phyloP scores from a whole-genome alignment of 108 stramenopile species.

The Aurantiochytrium sp. region DNA sequence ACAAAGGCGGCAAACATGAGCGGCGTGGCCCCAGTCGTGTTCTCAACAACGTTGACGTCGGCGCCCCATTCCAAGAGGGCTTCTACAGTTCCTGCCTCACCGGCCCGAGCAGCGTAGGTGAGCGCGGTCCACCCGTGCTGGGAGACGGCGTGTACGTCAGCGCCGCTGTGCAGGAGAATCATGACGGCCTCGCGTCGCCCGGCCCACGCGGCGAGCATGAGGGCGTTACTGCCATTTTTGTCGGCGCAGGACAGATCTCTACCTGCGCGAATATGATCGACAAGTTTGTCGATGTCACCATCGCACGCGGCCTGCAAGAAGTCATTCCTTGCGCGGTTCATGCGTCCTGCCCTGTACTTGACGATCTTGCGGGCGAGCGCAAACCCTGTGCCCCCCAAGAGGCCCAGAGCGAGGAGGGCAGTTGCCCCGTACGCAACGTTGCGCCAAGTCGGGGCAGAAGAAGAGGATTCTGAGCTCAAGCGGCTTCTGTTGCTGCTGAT shows the following conservation, averaged over 20 bases:
- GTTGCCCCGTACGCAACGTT: too few relatives aligned
- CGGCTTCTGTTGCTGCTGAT: too few relatives aligned
- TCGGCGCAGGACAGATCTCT: background rate
- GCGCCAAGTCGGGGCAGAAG: too few relatives aligned
- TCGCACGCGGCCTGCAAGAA: conserved; percentile 5
- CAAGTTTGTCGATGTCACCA: background rate
- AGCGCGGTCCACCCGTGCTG: conserved; percentile 3
- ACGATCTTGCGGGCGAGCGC: background rate
- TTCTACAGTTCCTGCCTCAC: background rate
- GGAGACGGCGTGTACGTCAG: background rate
- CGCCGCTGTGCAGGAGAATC: background rate
- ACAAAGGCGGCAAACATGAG: conserved; percentile 18
- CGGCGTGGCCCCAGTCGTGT: background rate
- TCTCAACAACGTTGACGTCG: background rate
- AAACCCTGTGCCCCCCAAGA: too few relatives aligned
- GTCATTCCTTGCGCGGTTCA: background rate
- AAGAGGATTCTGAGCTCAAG: too few relatives aligned
- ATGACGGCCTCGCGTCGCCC: background rate
- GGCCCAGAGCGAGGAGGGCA: too few relatives aligned
- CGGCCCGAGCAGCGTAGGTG: conserved; percentile 5
- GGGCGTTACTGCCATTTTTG: background rate
- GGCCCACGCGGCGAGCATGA: conserved; percentile 11
- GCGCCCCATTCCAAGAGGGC: background rate
- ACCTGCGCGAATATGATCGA: background rate
- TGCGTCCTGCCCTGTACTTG: background rate